These are phyloP conservation scores for Nakaseomyces sp. DNA, from an alignment of 1,139 yeast species.

Conservation along the genomic window DNA sequence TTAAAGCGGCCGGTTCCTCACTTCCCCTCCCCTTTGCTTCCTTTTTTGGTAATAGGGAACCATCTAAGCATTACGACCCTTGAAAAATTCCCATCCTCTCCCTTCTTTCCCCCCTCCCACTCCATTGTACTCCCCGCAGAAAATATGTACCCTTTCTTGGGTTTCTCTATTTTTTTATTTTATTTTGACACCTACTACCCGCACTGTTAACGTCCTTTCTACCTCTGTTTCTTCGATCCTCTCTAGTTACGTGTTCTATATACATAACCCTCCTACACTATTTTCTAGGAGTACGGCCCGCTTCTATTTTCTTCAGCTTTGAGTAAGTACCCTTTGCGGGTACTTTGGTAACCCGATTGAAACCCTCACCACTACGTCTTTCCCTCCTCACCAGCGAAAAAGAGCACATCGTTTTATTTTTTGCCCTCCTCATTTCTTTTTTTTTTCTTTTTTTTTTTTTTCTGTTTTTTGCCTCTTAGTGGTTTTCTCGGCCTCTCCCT, in stretches of 20 bases:
- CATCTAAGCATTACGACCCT: too few species aligned
- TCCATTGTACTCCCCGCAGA: slow-evolving; percentile 2
- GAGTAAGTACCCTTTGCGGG: background rate
- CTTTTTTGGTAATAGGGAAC: too few species aligned
- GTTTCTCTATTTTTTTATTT: background rate
- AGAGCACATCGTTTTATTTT: too few species aligned
- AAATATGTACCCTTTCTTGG: background rate
- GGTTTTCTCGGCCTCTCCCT: too few species aligned
- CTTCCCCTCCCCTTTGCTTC: too few species aligned
- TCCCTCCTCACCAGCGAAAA: background rate
- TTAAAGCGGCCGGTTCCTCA: too few species aligned
- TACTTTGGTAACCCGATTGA: background rate
- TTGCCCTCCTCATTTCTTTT: slow-evolving; percentile 2
- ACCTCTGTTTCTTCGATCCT: too few species aligned
- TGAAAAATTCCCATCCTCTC: too few species aligned
- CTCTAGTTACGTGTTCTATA: too few species aligned
- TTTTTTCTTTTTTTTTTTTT: background rate
- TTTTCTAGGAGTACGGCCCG: background rate
- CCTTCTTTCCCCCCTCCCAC: too few species aligned
- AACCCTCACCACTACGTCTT: background rate
- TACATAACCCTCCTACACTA: too few species aligned
- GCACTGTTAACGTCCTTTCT: background rate
- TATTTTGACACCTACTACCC: background rate
- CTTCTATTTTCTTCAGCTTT: background rate
- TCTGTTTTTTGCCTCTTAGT: too few species aligned